phyloP scores from a whole-genome alignment of 225 moss, liverwort and hornwort genomes.

The Antitrichia curtipendula region DNA sequence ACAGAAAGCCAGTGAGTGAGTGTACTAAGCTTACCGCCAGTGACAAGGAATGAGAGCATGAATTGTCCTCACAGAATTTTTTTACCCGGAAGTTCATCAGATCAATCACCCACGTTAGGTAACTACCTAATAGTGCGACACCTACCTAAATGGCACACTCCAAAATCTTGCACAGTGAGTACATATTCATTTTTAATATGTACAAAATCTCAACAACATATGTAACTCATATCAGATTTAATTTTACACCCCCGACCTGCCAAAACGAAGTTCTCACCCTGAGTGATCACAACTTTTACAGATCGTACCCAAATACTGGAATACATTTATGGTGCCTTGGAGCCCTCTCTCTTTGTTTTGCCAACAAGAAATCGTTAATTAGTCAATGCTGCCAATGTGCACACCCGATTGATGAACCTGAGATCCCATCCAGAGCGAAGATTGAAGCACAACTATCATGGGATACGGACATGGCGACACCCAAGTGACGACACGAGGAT shows the following conservation, averaged over 20 bases:
- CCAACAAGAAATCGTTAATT: background rate
- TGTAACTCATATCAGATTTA: background rate
- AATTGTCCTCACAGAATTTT: background rate
- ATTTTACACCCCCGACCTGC: background rate
- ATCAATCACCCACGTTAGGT: background rate
- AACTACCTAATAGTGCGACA: background rate
- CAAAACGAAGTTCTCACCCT: no score
- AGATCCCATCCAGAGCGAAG: background rate
- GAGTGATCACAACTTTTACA: background rate
- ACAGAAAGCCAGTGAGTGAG: background rate
- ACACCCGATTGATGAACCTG: background rate
- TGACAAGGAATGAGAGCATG: background rate
- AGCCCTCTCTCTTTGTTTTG: background rate
- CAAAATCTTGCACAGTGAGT: background rate
- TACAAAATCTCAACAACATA: background rate
- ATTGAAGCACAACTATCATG: background rate
- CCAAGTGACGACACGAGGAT: background rate
- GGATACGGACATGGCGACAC: background rate
- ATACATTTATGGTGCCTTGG: background rate
- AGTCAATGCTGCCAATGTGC: background rate
- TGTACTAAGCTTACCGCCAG: background rate
- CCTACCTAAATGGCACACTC: background rate
- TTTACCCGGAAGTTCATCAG: background rate
- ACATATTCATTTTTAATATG: background rate
- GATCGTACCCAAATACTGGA: background rate